A percentile compares a stretch with the other conserved stretches of the same genome.
These are phyloP conservation scores for Yarrowia sp. DNA, from an alignment of 805 yeast genomes.

Conservation along the genomic window DNA sequence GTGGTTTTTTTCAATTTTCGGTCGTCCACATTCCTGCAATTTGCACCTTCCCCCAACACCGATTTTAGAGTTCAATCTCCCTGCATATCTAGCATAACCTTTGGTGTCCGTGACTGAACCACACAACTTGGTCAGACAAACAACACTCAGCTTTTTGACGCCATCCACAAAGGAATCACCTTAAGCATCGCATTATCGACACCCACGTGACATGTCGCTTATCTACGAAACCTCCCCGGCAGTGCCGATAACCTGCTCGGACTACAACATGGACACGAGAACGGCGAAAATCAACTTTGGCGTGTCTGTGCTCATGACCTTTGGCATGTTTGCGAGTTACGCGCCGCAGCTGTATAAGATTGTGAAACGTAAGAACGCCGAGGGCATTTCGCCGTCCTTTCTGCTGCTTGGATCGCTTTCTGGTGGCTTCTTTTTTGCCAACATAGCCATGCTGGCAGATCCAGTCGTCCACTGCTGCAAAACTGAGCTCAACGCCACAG, in stretches of 20 bases:
- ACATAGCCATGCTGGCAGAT: conserved; percentile 59
- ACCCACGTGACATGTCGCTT: background rate
- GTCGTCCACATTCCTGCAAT: no score
- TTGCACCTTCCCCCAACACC: no score
- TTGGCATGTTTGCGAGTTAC: conserved; percentile 69
- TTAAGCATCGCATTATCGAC: background rate
- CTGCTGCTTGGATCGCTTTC: conserved; percentile 68
- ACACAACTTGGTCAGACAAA: no score
- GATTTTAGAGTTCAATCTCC: no score
- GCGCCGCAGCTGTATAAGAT: conserved; percentile 72
- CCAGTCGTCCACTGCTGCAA: conserved; percentile 64
- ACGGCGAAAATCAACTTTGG: conserved; percentile 42
- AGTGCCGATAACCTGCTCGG: background rate
- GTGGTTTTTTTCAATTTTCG: no score
- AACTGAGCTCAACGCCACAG: conserved; percentile 44
- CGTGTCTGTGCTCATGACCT: conserved; percentile 53
- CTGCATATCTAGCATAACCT: no score
- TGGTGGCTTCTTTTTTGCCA: conserved; percentile 64
- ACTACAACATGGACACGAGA: background rate
- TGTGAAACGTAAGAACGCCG: conserved; percentile 57
- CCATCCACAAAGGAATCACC: no score
- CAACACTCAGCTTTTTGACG: no score
- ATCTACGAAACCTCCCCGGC: background rate
- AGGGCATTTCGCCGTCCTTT: conserved; percentile 74
- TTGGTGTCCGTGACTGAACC: background rate